A percentile compares a stretch with the other conserved stretches of the same genome.
phyloP scores from a whole-genome alignment of 768 basidiomycete species.

The Boletus tomentosulus region DNA sequence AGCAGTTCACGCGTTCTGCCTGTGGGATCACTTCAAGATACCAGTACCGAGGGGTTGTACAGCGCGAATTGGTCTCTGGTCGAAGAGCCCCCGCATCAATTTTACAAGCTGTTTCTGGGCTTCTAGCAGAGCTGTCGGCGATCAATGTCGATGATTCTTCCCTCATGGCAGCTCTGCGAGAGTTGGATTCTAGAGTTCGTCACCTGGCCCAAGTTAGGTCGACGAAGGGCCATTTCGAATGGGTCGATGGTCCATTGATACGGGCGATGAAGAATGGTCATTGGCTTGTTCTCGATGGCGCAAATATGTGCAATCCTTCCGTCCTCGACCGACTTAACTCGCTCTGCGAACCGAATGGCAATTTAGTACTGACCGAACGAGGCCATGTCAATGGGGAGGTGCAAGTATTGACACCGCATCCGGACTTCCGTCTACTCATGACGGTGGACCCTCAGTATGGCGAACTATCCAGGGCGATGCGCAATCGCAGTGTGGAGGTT shows the following conservation, averaged over 20 bases:
- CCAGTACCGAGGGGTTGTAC: constrained; percentile 12
- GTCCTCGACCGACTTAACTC: constrained; percentile 96
- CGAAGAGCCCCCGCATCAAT: constrained; percentile 16
- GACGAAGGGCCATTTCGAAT: constrained; percentile 68
- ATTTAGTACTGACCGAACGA: constrained; percentile 81
- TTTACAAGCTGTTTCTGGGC: constrained; percentile 22
- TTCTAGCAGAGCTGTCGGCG: constrained; percentile 29
- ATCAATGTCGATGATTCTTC: constrained; percentile 6
- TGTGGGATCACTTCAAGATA: constrained; percentile 17
- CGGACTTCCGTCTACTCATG: constrained; percentile 92
- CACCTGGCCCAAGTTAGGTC: constrained; percentile 22
- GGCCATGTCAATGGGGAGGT: constrained; percentile 77
- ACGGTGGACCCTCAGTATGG: constrained; percentile 86
- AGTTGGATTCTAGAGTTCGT: constrained; percentile 20
- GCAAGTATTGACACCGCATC: constrained; percentile 75
- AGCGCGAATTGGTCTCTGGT: constrained; percentile 13
- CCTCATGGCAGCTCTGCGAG: constrained; percentile 10
- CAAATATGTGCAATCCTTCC: constrained; percentile 92
- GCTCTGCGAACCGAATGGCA: constrained; percentile 84
- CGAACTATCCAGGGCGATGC: constrained; percentile 96
- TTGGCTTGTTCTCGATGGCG: constrained; percentile 89
- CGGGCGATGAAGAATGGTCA: constrained; percentile 80
- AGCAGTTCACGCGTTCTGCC: constrained; percentile 36
- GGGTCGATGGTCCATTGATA: constrained; percentile 92
- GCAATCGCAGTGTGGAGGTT: constrained; percentile 92